Percentiles rank a stretch among this genome's conserved stretches.
Evolutionary conservation across 306 rosid genomes (phyloP).

Genomic region (Ormosia semicastrata): DNA sequence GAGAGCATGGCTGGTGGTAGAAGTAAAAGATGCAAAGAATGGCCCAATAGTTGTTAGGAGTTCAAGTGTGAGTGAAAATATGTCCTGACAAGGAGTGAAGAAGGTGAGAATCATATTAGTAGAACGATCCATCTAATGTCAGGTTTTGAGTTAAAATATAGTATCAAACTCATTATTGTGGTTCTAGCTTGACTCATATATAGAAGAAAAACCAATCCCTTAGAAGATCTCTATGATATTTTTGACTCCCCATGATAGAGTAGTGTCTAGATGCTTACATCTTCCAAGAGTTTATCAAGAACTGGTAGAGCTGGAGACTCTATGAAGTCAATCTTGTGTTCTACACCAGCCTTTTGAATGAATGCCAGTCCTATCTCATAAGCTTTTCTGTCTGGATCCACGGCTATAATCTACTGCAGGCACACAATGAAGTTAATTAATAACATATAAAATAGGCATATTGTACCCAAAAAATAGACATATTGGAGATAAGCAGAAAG

Average conservation of each 20-base stretch:
- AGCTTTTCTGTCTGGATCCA: constrained; percentile 41
- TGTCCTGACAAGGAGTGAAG: no score
- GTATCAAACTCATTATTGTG: no score
- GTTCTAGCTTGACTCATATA: no score
- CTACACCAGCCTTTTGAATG: constrained; percentile 54
- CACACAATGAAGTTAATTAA: not conserved
- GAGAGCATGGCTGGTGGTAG: not conserved
- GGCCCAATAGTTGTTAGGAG: no score
- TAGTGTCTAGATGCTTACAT: constrained; percentile 27
- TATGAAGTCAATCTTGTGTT: constrained; percentile 54
- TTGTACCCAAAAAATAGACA: not conserved
- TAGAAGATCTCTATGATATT: no score
- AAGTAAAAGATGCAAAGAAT: not conserved
- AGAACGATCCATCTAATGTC: no score
- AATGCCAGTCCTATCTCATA: constrained; percentile 54
- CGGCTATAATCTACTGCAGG: constrained; percentile 40
- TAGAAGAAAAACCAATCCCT: no score
- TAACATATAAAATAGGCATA: not conserved
- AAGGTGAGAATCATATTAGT: no score
- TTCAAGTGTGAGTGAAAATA: no score
- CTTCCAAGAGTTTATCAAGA: constrained; percentile 36
- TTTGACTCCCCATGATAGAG: not conserved
- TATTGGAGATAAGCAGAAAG: not conserved
- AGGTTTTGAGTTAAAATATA: no score
- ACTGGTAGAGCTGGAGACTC: constrained; percentile 39